Evolutionary conservation across 345 rosid genomes (phyloP), one percentile per base, ranked within the genome.

Genomic region (Syzygium oleosum): DNA sequence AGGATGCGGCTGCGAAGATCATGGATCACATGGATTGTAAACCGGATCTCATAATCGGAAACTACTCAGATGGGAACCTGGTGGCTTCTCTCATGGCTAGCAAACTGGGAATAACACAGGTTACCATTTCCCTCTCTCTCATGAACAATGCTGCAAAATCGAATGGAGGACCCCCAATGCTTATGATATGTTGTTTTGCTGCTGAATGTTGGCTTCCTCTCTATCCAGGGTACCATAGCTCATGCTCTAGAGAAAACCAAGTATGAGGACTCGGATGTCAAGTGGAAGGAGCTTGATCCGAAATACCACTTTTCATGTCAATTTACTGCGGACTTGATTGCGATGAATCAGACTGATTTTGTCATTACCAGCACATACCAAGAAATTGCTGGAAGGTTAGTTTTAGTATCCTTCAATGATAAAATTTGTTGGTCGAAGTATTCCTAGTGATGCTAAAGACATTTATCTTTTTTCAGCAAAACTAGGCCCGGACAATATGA

Each of bases 281-380:
- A 92, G 51, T 98, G 99, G 99, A 98, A 94, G 87, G 96, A 95
- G 51, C 85, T 96, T 10, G 99, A 98, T 29, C 90, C 94, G 2
- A 96, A 96, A 89, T 98, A 96, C 90, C 98, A 97, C 83, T 98
- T 98, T 91, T 96, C 98, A 77, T 98, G 98, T 84, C 99, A 98
- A 88, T 98, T 96, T 89, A 96, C 96, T 1, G 99, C 99, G 41
- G 99, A 98, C 89, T 63, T 92, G 59, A 89, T 98, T 27, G 95
- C 99, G 27, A 96, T 98, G 99, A 98, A 96, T 88, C 89, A 91
- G 43, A 89, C 99, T 17, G 99, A 98, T 91, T 98, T 98, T 88
- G 90, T 96, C 90, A 94, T 98, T 43, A 93, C 96, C 14, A 98
- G 99, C 92, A 96, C 98, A 17, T 98, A 96, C 88, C 99, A 98